phyloP scores from a whole-genome alignment of 331 rosid genomes.

The Quercus phellos region DNA sequence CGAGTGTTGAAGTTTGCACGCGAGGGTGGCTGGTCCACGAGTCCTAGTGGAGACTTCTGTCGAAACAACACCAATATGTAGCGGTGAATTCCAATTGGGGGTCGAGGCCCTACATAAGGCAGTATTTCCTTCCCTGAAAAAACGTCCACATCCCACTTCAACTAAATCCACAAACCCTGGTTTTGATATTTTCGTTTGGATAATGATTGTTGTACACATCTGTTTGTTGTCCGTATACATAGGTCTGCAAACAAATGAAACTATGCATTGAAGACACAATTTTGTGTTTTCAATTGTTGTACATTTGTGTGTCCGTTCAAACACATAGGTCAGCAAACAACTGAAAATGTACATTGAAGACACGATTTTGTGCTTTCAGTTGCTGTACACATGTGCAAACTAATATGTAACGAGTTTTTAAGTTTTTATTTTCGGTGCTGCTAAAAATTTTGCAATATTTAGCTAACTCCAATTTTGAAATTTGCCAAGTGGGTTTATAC shows the following conservation, averaged over 20 bases:
- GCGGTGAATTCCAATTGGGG: slow-evolving; percentile 84
- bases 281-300: no score
- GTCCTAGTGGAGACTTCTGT: slow-evolving; percentile 49
- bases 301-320: no score
- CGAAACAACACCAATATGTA: slow-evolving; percentile 59
- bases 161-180: not conserved
- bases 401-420: no score
- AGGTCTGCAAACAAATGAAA: no score
- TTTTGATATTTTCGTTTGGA: not conserved
- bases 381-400: no score
- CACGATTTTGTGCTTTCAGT: no score
- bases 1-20: slow-evolving; percentile 77
- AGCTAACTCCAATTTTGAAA: not conserved
- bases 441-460: not conserved
- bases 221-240: no score
- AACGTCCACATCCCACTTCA: not conserved
- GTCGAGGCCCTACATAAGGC: slow-evolving; percentile 61
- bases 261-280: no score
- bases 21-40: slow-evolving; percentile 52
- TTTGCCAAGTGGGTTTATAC: not conserved
- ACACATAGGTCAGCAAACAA: no score
- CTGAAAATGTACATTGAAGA: no score
- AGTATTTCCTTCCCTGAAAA: slow-evolving; percentile 67
- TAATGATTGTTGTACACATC: no score
- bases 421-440: no score